phyloP scores from a whole-genome alignment of 495 filamentous ascomycete genomes.

The Bacidia gigantensis region DNA sequence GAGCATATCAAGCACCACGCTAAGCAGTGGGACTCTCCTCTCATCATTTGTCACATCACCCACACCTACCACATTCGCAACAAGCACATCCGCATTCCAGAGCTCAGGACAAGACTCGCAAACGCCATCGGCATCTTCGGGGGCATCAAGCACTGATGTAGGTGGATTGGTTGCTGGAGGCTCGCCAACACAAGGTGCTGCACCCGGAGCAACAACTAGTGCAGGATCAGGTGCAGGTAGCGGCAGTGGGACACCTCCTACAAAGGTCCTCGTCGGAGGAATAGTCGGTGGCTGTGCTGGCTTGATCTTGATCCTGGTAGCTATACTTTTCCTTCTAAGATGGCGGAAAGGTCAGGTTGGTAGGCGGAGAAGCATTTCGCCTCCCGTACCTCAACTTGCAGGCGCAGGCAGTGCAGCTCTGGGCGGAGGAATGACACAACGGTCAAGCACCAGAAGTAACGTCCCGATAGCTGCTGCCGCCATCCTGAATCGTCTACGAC shows the following conservation, averaged over 20 bases:
- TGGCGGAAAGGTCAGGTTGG: slow-evolving; percentile 30
- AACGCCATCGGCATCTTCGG: slow-evolving; percentile 9
- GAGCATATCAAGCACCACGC: background rate
- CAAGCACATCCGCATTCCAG: slow-evolving; percentile 9
- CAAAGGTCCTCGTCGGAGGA: slow-evolving; percentile 42
- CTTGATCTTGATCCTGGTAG: slow-evolving; percentile 40
- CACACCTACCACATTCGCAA: slow-evolving; percentile 2
- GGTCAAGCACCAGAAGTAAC: slow-evolving; percentile 28
- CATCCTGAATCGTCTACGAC: slow-evolving; percentile 30
- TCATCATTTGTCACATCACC: background rate
- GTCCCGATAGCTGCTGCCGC: slow-evolving; percentile 39
- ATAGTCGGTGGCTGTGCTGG: slow-evolving; percentile 55
- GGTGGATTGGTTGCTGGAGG: slow-evolving; percentile 13
- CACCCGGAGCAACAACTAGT: slow-evolving; percentile 15
- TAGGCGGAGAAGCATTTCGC: slow-evolving; percentile 21
- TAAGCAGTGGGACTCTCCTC: background rate
- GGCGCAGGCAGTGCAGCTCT: slow-evolving; percentile 17
- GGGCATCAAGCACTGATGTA: slow-evolving; percentile 2
- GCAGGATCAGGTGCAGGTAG: slow-evolving; percentile 10
- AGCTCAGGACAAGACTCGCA: slow-evolving; percentile 17
- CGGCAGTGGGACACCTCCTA: slow-evolving; percentile 16
- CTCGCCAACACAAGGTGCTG: slow-evolving; percentile 13
- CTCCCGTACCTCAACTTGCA: slow-evolving; percentile 19
- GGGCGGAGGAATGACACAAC: slow-evolving; percentile 31
- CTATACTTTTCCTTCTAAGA: slow-evolving; percentile 40